A percentile compares a stretch with the other conserved stretches of the same genome.
These are phyloP conservation scores for Nemania abortiva DNA, from an alignment of 2,329 filamentous ascomycete species.

Conservation along the genomic window DNA sequence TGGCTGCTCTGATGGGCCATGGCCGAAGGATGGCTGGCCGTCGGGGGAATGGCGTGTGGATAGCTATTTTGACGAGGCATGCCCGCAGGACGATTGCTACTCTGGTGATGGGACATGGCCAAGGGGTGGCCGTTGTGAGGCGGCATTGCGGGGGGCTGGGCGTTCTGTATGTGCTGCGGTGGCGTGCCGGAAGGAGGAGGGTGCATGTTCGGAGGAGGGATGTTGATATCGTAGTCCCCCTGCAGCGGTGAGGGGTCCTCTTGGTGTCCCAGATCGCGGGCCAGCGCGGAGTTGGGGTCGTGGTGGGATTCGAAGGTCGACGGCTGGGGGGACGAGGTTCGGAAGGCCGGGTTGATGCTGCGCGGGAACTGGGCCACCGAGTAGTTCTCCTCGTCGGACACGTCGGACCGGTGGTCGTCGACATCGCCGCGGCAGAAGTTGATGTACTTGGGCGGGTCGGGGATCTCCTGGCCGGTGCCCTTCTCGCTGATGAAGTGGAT, in stretches of 20 bases:
- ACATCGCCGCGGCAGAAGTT: conserved; percentile 95
- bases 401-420: conserved; percentile 81
- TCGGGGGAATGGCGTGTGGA: conserved; percentile 10
- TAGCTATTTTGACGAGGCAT: conserved; percentile 23
- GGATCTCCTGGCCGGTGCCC: conserved; percentile 96
- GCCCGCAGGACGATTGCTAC: neutral
- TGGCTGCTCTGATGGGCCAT: conserved; percentile 19
- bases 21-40: conserved; percentile 8
- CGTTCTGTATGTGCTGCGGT: conserved; percentile 21
- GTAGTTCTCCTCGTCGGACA: conserved; percentile 84
- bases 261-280: conserved; percentile 74
- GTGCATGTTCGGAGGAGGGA: conserved; percentile 64
- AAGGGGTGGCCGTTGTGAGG: conserved; percentile 15
- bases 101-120: conserved; percentile 10
- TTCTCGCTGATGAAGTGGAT: conserved; percentile 85
- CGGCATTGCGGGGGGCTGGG: conserved; percentile 1
- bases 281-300: conserved; percentile 81
- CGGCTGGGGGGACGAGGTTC: conserved; percentile 95
- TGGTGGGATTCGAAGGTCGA: conserved; percentile 94
- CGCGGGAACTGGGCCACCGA: conserved; percentile 96
- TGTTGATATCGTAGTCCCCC: conserved; percentile 63
- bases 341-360: conserved; percentile 94
- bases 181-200: conserved; percentile 36
- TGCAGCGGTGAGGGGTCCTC: conserved; percentile 60
- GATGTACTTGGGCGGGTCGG: conserved; percentile 96